Evolutionary conservation across 495 filamentous ascomycete genomes (phyloP).

Genomic region (Podospora pseudopauciseta): DNA sequence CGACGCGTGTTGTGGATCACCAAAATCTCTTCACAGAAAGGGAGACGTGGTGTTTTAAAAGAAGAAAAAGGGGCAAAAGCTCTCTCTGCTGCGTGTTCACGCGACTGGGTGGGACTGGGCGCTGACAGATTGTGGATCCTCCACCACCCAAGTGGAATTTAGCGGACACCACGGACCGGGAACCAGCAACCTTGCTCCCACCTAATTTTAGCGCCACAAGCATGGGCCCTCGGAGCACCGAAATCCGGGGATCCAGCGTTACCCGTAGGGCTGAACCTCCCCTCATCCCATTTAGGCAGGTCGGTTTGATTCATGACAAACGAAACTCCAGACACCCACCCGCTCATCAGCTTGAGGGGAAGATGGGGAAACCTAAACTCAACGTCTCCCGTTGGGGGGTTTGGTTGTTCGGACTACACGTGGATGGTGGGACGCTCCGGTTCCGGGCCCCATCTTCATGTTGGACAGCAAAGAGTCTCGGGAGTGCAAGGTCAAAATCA

Average conservation of each 20-base stretch:
- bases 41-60: neutral
- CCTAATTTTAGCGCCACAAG: neutral
- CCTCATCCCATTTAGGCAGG: neutral
- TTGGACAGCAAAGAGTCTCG: too few species aligned
- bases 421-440: too few species aligned
- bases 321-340: neutral
- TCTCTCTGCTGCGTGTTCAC: neutral
- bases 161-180: neutral
- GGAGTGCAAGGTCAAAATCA: too few species aligned
- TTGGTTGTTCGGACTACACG: too few species aligned
- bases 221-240: neutral
- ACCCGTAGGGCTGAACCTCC: conserved; percentile 17
- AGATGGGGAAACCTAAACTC: neutral
- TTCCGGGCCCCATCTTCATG: too few species aligned
- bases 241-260: neutral
- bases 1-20: too few species aligned
- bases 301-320: neutral
- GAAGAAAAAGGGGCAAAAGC: neutral
- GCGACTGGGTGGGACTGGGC: neutral
- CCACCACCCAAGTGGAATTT: neutral
- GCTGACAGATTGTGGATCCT: neutral
- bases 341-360: neutral
- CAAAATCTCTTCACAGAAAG: neutral
- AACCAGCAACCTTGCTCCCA: neutral
- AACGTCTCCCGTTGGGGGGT: neutral